Base-by-base conservation (phyloP, 805 yeast species). In the Kluyveromyces aestuarii region DNA sequence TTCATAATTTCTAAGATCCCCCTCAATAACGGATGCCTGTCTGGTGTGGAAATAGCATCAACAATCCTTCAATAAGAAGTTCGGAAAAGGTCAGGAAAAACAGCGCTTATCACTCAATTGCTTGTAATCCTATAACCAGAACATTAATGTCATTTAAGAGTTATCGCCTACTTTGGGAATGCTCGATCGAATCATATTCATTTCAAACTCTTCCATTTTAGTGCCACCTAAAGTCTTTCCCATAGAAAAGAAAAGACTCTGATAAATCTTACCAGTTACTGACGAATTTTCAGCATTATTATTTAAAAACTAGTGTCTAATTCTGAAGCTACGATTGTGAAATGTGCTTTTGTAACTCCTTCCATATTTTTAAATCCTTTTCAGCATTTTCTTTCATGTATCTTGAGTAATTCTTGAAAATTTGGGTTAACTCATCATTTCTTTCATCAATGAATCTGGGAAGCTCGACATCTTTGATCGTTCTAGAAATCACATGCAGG, bases 391-490 rank as follows among this genome's bases (percentile, higher is more conserved):
- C 54, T 47, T 55, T 61, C 58, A 63, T 48, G 42, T 60, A 63
- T 44, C 52, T 63, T 7, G 68, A 51, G 46, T 61, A 61, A 27
- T 55, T 52, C 35, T 53, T 58, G 33, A 65, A 43, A 13, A 63
- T 54, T 8, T 52, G 52, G 2, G 57, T 48, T 6, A 65, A 42
- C 25, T 62, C 66, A 25, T 49, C 40, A 27, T 58, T 55, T 42
- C 62, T 56, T 37, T 57, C 58, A 8, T 46, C 42, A 1, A 59
- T 55, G 44, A 60, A 63, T 36, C 56, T 60, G 4, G 69, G 60
- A 17, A 66, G 60, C 52, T 69, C 64, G n/a, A 54, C 55, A 37
- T 62, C 55, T 42, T 59, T 60, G n/a, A 66, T 61, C 14, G 61
- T 58, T 37, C 57, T 49, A 6, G 64, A 54, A 16, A 67, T 62